A percentile compares a stretch with the other conserved stretches of the same genome.
Conservation (phyloP, 2,329 filamentous ascomycete species). For the Capronia epimyces region DNA sequence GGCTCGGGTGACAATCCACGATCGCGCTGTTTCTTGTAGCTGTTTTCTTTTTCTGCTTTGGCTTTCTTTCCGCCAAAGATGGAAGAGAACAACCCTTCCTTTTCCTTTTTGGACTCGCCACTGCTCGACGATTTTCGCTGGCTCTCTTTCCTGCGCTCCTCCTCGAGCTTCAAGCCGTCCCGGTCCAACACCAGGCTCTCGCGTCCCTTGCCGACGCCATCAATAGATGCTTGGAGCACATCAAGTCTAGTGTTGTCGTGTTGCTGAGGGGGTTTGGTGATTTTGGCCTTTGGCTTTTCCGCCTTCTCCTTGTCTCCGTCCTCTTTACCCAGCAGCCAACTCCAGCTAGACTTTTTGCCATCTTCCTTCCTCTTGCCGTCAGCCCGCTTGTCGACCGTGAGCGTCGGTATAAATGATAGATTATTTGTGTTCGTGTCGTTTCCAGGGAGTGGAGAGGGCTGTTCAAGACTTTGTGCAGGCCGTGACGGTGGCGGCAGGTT, state of each 20-base stretch:
- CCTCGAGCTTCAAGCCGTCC: conserved; percentile 66
- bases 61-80: conserved; percentile 85
- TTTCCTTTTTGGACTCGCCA: conserved; percentile 69
- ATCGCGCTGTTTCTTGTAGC: conserved; percentile 66
- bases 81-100: conserved; percentile 87
- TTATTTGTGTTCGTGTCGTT: conserved; percentile 67
- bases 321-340: conserved; percentile 69
- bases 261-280: conserved; percentile 45
- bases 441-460: conserved; percentile 66
- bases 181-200: conserved; percentile 82
- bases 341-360: conserved; percentile 69
- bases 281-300: conserved; percentile 63
- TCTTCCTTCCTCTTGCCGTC: conserved; percentile 74
- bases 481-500: conserved; percentile 33
- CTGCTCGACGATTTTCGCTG: conserved; percentile 64
- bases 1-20: conserved; percentile 76
- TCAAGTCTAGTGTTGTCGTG: conserved; percentile 81
- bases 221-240: conserved; percentile 80
- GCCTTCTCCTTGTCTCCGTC: conserved; percentile 57
- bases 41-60: conserved; percentile 69
- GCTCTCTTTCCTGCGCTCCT: conserved; percentile 69
- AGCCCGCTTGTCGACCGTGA: conserved; percentile 65
- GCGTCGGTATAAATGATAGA: conserved; percentile 73
- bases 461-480: conserved; percentile 54
- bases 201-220: conserved; percentile 58